Percentiles rank a stretch among this genome's conserved stretches.
Evolutionary conservation across 768 basidiomycete genomes (phyloP).

Genomic region (Suillus tomentosus): DNA sequence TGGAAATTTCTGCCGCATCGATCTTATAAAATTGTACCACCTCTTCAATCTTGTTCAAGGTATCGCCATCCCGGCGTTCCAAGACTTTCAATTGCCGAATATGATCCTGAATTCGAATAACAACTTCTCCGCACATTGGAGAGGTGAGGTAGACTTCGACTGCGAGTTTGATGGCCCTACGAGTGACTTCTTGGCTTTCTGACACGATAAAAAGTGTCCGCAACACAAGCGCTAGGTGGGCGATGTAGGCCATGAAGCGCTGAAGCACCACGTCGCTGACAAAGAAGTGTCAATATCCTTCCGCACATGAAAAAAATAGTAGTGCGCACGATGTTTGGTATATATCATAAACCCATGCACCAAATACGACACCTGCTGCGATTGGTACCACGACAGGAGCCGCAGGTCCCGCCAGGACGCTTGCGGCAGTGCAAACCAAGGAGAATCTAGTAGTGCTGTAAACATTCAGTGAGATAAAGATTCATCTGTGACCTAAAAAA

Average conservation of each 20-base stretch:
- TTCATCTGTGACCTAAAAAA: too few species aligned
- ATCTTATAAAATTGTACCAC: neutral
- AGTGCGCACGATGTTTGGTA: neutral
- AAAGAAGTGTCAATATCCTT: neutral
- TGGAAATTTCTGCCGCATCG: neutral
- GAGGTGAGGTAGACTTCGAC: neutral
- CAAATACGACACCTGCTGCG: neutral
- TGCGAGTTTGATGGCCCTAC: neutral
- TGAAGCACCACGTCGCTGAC: constrained; percentile 13
- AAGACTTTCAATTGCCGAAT: fast-evolving
- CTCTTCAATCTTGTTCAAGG: neutral
- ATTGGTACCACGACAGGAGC: constrained; percentile 6
- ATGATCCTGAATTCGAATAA: neutral
- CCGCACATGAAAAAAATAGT: neutral
- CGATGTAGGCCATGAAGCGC: constrained; percentile 27
- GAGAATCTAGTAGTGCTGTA: neutral
- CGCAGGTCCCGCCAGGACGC: neutral
- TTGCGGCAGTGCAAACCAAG: neutral
- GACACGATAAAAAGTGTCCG: constrained; percentile 19
- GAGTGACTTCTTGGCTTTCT: neutral
- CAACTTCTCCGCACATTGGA: neutral
- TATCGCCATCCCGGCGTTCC: neutral
- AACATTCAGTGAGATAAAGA: neutral
- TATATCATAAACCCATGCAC: neutral
- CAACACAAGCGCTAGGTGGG: constrained; percentile 26